A percentile compares a stretch with the other conserved stretches of the same genome.
phyloP scores from a whole-genome alignment of 164 flowering plant species.

The Euptelea pleiosperma region DNA sequence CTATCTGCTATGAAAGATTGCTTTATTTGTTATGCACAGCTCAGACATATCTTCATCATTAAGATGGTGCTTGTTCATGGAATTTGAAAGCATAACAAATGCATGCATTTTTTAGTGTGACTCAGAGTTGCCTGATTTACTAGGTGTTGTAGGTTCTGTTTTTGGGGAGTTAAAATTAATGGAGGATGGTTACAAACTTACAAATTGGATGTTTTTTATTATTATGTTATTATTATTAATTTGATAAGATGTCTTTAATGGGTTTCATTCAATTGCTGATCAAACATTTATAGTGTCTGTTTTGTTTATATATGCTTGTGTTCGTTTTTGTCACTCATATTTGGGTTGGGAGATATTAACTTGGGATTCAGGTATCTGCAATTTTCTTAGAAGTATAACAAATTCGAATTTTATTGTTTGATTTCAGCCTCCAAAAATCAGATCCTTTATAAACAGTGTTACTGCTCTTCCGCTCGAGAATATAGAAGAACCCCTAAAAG shows the following conservation, averaged over 20 bases:
- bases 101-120: not conserved
- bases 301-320: not conserved
- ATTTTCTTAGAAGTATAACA: not conserved
- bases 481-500: constrained; percentile 64
- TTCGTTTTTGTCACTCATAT: not conserved
- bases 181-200: not conserved
- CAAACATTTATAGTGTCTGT: not conserved
- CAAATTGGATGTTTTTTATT: not conserved
- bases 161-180: not conserved
- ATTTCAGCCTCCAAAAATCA: constrained; percentile 84
- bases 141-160: not conserved
- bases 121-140: not conserved
- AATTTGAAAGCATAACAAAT: not conserved
- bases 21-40: not conserved
- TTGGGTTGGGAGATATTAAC: not conserved
- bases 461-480: constrained; percentile 65
- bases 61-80: not conserved
- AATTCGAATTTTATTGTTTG: constrained; percentile 4
- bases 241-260: too few relatives aligned
- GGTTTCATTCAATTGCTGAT: not conserved
- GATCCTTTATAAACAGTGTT: constrained; percentile 64
- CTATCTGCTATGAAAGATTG: too few relatives aligned
- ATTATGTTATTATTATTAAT: too few relatives aligned
- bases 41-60: not conserved
- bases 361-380: not conserved